Base-by-base conservation (phyloP, 2,329 filamentous ascomycete species). In the Stachybotrys chlorohalonatus region DNA sequence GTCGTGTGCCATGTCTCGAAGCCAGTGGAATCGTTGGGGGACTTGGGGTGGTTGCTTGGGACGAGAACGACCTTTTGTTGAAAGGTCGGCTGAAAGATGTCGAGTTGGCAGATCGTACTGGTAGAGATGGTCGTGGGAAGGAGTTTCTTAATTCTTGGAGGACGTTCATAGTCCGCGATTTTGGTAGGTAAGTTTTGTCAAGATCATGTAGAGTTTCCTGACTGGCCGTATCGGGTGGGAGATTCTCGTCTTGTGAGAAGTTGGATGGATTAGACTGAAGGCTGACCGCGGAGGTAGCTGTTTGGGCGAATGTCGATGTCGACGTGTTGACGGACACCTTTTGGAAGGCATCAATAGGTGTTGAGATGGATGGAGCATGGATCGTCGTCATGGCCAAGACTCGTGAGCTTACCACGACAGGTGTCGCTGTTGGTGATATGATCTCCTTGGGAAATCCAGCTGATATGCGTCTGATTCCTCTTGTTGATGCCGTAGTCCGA, bases 101-200 rank as follows among this genome's bases (percentile, higher is more conserved):
- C 36, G 52, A 39, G 32, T 52, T 15, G 11, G 32, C 31, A 11
- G 57, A 53, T 15, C 52, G 60, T 11, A 59, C 32, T 13, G 53
- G 60, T 24, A 68, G 49, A 3, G 63, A 65, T 4, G 64, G 57
- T 13, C 71, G 68, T 0, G 76, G 77, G 2, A 78, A 68, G 1
- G 76, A 75, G 3, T 70, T 68, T 6, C 74, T 76, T 45, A 80
- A 57, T 11, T 71, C 76, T 7, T 74, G 73, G 11, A 80, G 60
- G 1, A 75, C 71, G 30, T 60, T 71, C 58, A 78, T 65, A 1
- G 78, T 78, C 31, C 69, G 68, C 6, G 76, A 77, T 55, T 69
- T 77, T 7, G 76, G 72, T 1, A 79, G 57, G 32, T 63, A 69
- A 13, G 59, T 65, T 49, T 62, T 63, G 8, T 24, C 52, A 6